phyloP scores from a whole-genome alignment of 257 asterid genomes.

The Solanum tarijense region DNA sequence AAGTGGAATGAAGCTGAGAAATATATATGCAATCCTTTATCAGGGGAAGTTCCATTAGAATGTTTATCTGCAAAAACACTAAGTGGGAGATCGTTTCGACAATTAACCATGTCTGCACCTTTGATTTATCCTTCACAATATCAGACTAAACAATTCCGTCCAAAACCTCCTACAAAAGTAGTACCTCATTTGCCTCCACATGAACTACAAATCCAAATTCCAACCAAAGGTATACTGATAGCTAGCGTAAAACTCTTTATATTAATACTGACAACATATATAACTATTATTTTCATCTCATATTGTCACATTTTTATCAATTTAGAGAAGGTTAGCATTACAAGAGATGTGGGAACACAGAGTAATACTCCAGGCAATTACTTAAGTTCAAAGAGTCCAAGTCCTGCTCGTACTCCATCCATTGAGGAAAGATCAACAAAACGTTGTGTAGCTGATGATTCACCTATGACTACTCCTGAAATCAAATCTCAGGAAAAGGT shows the following conservation, averaged over 20 bases:
- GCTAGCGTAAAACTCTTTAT: background rate
- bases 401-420: conserved; percentile 49
- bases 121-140: conserved; percentile 44
- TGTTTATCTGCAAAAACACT: conserved; percentile 73
- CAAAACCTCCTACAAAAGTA: conserved; percentile 14
- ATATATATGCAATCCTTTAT: conserved; percentile 75
- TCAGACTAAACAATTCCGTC: conserved; percentile 9
- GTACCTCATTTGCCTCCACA: conserved; percentile 12
- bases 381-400: conserved; percentile 31
- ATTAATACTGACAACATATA: background rate
- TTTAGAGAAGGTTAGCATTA: conserved; percentile 34
- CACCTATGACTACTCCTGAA: conserved; percentile 35
- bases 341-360: conserved; percentile 65
- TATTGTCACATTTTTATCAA: background rate
- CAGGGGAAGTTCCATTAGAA: conserved; percentile 87
- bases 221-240: background rate
- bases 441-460: conserved; percentile 19
- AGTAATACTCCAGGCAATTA: conserved; percentile 36
- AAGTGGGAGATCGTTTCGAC: conserved; percentile 56
- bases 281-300: background rate
- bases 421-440: conserved; percentile 45
- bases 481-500: conserved; percentile 31
- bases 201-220: conserved; percentile 16
- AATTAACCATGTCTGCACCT: conserved; percentile 67
- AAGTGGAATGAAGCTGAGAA: conserved; percentile 94